Percentiles rank a stretch among this genome's conserved stretches.
Conservation (phyloP, 2,329 filamentous ascomycete genomes). For the Fusarium bactridioides region DNA sequence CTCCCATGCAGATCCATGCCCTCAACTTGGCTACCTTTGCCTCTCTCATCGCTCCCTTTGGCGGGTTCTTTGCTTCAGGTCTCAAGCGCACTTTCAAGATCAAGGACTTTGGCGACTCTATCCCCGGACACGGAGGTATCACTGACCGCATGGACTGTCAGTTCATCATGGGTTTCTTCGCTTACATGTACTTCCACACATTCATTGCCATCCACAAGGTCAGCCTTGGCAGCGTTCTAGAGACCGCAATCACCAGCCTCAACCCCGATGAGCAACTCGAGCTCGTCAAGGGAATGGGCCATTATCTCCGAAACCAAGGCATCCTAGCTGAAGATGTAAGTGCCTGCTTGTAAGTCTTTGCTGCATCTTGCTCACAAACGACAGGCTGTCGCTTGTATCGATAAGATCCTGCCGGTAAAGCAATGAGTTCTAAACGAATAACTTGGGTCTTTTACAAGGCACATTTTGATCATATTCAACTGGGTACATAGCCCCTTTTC, state of each 20-base stretch:
- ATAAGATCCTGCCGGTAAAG: constrained; percentile 34
- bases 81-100: constrained; percentile 99
- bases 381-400: constrained; percentile 41
- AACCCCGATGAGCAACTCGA: constrained; percentile 89
- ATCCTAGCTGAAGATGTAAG: constrained; percentile 46
- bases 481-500: constrained; percentile 12
- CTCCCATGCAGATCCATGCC: constrained; percentile 93
- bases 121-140: constrained; percentile 96
- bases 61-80: constrained; percentile 97
- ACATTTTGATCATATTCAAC: constrained; percentile 26
- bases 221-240: constrained; percentile 85
- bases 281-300: constrained; percentile 69
- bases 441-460: constrained; percentile 1
- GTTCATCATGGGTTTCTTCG: constrained; percentile 99
- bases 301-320: constrained; percentile 73
- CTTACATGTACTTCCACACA: constrained; percentile 98
- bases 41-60: constrained; percentile 95
- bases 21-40: constrained; percentile 91
- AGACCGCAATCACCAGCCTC: constrained; percentile 90
- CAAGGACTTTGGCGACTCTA: constrained; percentile 99
- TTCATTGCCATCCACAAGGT: constrained; percentile 92
- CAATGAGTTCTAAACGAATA: constrained; percentile 27
- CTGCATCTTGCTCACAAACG: not conserved
- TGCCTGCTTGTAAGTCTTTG: not conserved
- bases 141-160: constrained; percentile 99